Evolutionary conservation across 2,329 filamentous ascomycete species (phyloP).

Genomic region (Nemania serpens): DNA sequence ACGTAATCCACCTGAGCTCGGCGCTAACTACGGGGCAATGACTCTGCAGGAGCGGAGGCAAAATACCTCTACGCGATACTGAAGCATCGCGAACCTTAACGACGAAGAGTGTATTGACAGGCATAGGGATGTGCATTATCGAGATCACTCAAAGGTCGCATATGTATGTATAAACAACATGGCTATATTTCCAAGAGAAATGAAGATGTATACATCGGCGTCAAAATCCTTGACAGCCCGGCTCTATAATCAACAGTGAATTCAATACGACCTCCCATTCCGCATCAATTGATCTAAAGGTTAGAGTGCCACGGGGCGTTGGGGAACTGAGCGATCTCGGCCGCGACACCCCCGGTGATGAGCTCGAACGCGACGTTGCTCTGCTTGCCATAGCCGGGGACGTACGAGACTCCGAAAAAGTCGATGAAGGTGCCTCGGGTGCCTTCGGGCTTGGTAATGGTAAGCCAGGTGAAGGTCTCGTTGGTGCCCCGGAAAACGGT

Average conservation of each 20-base stretch:
- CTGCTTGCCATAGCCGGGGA: constrained; percentile 13
- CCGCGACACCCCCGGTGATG: constrained; percentile 8
- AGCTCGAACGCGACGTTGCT: constrained; percentile 16
- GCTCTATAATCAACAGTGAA: not conserved
- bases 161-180: not conserved
- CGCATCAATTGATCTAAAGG: not conserved
- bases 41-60: not conserved
- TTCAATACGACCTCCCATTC: not conserved
- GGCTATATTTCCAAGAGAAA: constrained; percentile 9
- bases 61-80: too few relatives aligned
- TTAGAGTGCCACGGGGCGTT: constrained; percentile 14
- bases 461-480: constrained; percentile 28
- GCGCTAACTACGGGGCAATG: not conserved
- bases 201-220: constrained; percentile 17
- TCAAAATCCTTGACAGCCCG: not conserved
- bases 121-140: not conserved
- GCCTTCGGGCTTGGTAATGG: constrained; percentile 21
- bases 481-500: constrained; percentile 27
- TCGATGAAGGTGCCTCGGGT: constrained; percentile 22
- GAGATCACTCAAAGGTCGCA: not conserved
- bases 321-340: constrained; percentile 1
- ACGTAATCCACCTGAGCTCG: not conserved
- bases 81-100: too few relatives aligned
- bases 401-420: constrained; percentile 13
- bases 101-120: not conserved